Percentiles rank a stretch among this genome's conserved stretches.
Conservation (phyloP, 192 early-diverging fungal species). For the Cladochytrium replicatum region DNA sequence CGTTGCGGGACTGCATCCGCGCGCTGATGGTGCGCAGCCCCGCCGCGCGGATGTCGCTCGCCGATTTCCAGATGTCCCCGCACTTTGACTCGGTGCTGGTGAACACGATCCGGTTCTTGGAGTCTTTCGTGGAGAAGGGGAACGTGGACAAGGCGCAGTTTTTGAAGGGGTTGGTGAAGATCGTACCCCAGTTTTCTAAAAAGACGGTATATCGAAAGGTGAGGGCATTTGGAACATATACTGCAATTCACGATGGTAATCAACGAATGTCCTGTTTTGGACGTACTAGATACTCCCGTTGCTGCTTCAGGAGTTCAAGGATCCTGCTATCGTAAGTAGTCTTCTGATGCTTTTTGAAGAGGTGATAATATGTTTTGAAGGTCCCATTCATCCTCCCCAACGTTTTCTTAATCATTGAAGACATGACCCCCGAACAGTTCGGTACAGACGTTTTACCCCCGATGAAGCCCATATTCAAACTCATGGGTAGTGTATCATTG, state of each 20-base stretch:
- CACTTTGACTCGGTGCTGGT: conserved; percentile 75
- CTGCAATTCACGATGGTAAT: too few species aligned
- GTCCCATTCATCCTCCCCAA: conserved; percentile 66
- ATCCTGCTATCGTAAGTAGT: conserved; percentile 34
- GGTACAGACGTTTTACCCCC: conserved; percentile 46
- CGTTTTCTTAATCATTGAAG: conserved; percentile 59
- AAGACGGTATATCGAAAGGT: conserved; percentile 61
- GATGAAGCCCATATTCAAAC: conserved; percentile 48
- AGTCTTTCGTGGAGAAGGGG: conserved; percentile 67
- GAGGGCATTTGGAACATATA: conserved; percentile 9
- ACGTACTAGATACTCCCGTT: conserved; percentile 63
- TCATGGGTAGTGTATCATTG: conserved; percentile 22
- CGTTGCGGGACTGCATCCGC: conserved; percentile 34
- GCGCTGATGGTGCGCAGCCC: conserved; percentile 45
- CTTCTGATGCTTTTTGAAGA: conserved; percentile 1
- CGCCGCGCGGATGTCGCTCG: conserved; percentile 42
- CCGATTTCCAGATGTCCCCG: conserved; percentile 52
- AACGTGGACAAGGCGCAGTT: conserved; percentile 69
- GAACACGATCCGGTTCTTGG: conserved; percentile 69
- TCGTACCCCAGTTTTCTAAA: conserved; percentile 63
- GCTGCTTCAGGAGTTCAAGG: conserved; percentile 63
- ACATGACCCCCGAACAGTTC: conserved; percentile 52
- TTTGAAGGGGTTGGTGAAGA: conserved; percentile 60
- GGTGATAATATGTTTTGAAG: conserved; percentile 14
- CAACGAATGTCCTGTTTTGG: too few species aligned